Conservation (phyloP, 164 flowering plant species). For the Chimonanthus praecox region DNA sequence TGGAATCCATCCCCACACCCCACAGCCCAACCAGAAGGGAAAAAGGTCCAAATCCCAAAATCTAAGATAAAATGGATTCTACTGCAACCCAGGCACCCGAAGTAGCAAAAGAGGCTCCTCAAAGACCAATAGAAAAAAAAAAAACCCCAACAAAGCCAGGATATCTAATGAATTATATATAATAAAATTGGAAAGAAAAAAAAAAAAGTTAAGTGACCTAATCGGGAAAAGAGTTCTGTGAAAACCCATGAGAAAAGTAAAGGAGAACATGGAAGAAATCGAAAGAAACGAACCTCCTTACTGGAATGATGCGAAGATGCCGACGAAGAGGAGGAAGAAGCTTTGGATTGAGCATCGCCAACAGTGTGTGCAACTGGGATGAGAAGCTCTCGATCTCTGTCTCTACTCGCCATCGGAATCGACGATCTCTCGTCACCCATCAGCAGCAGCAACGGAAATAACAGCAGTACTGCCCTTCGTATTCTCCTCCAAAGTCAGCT, state of each 20-base stretch:
- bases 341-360: slow-evolving; percentile 38
- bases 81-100: not conserved
- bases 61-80: no score
- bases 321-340: slow-evolving; percentile 48
- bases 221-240: not conserved
- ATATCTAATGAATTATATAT: no score
- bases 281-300: slow-evolving; percentile 50
- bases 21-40: not conserved
- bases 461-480: not conserved
- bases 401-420: slow-evolving; percentile 44
- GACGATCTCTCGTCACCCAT: slow-evolving; percentile 73
- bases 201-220: not conserved
- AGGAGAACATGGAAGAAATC: not conserved
- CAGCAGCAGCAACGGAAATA: slow-evolving; percentile 5
- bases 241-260: not conserved
- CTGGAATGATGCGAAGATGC: slow-evolving; percentile 66
- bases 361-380: slow-evolving; percentile 68
- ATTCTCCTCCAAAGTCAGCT: not conserved
- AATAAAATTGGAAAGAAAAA: not conserved
- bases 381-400: slow-evolving; percentile 83
- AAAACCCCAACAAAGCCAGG: not conserved
- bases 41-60: no score
- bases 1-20: no score
- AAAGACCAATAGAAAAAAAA: not conserved
- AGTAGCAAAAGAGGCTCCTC: not conserved